Evolutionary conservation across 2,329 filamentous ascomycete species (phyloP).

Genomic region (Pseudogymnoascus sp.): DNA sequence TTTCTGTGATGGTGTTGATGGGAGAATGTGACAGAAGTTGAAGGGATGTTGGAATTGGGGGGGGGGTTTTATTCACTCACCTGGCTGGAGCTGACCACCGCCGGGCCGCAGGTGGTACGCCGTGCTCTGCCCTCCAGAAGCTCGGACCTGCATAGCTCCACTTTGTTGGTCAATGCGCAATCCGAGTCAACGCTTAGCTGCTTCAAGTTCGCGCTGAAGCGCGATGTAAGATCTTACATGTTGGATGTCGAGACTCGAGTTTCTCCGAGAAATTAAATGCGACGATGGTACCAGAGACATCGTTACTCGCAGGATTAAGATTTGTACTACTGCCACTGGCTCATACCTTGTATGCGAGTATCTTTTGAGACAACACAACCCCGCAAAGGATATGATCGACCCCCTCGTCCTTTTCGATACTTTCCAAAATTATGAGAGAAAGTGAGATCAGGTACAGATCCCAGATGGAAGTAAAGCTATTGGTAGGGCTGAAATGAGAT

Average conservation of each 20-base stretch:
- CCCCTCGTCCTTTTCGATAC: neutral
- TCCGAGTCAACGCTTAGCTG: neutral
- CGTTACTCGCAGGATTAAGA: neutral
- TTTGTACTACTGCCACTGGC: neutral
- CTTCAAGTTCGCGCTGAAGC: constrained; percentile 1
- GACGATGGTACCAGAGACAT: neutral
- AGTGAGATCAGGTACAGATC: neutral
- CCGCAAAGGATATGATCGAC: neutral
- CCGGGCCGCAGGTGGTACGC: neutral
- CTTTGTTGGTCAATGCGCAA: constrained; percentile 4
- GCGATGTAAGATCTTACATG: neutral
- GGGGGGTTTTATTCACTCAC: neutral
- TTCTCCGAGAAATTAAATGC: constrained; percentile 2
- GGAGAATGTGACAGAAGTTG: constrained; percentile 2
- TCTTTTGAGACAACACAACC: neutral
- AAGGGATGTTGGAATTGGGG: neutral
- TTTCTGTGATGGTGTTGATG: constrained; percentile 9
- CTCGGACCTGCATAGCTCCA: constrained; percentile 8
- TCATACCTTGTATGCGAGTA: neutral
- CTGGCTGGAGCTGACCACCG: constrained; percentile 6
- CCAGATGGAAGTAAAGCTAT: neutral
- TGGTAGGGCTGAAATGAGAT: neutral
- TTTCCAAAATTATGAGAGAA: neutral
- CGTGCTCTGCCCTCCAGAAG: constrained; percentile 2
- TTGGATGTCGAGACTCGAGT: constrained; percentile 1